Percentiles rank a stretch among this genome's conserved stretches.
phyloP scores from a whole-genome alignment of 495 filamentous ascomycete genomes.

The Arthonia radiata region DNA sequence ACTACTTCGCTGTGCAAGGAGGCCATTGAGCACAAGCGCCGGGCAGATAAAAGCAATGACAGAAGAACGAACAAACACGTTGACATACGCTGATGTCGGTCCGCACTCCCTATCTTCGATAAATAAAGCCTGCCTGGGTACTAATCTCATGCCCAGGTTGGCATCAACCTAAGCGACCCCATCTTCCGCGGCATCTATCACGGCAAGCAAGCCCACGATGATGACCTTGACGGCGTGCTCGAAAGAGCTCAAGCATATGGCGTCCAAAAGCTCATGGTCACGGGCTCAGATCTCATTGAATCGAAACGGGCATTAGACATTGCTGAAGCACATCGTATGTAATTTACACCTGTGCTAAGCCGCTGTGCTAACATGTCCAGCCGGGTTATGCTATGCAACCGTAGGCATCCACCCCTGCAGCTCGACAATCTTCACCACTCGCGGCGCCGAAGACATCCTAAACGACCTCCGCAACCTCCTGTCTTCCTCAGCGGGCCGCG shows the following conservation, averaged over 20 bases:
- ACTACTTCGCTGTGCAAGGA: no score
- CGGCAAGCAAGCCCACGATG: conserved; percentile 52
- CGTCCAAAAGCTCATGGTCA: conserved; percentile 75
- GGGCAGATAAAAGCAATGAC: no score
- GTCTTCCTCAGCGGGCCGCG: conserved; percentile 21
- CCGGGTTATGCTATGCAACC: conserved; percentile 62
- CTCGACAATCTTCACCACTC: conserved; percentile 38
- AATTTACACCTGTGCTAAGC: neutral
- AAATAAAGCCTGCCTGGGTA: conserved; percentile 1
- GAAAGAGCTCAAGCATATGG: conserved; percentile 50
- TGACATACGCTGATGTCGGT: conserved; percentile 37
- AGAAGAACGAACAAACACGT: no score
- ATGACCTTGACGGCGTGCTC: conserved; percentile 55
- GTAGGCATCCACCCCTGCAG: conserved; percentile 84
- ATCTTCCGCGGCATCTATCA: conserved; percentile 69
- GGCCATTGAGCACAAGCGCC: no score
- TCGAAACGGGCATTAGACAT: conserved; percentile 51
- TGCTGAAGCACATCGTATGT: conserved; percentile 43
- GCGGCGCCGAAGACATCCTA: conserved; percentile 26
- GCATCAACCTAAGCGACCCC: conserved; percentile 81
- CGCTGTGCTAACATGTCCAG: conserved; percentile 17
- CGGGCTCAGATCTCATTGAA: conserved; percentile 66
- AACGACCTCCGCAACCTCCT: conserved; percentile 25
- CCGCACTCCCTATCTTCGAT: conserved; percentile 5
- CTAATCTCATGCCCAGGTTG: conserved; percentile 26